Percentiles rank a stretch among this genome's conserved stretches.
Evolutionary conservation across 1,284 basidiomycete species (phyloP).

Genomic region (Ceratobasidium theobromae): DNA sequence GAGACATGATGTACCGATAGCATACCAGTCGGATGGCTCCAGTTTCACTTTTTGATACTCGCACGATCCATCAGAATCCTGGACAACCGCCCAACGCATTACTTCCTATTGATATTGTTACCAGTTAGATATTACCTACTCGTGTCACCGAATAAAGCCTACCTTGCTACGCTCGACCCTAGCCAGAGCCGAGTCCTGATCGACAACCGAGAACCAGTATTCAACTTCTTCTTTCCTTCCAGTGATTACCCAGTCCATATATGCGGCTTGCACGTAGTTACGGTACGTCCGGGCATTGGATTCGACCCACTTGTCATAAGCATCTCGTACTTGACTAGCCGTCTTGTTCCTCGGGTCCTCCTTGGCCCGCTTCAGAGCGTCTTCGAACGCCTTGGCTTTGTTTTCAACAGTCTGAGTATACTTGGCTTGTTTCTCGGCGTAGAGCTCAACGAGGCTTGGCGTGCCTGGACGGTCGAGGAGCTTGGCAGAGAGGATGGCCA

Average conservation of each 20-base stretch:
- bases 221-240: neutral
- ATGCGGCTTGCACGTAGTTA: slow-evolving; percentile 10
- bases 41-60: slow-evolving; percentile 4
- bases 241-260: slow-evolving; percentile 11
- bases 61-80: neutral
- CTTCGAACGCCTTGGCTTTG: neutral
- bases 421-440: neutral
- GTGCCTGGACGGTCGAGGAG: neutral
- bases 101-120: neutral
- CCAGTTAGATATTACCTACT: neutral
- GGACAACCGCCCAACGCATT: neutral
- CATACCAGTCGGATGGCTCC: slow-evolving; percentile 5
- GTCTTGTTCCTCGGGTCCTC: neutral
- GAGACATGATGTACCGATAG: neutral
- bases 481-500: neutral
- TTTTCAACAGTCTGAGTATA: neutral
- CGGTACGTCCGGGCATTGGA: neutral
- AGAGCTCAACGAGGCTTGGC: neutral
- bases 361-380: neutral
- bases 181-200: slow-evolving; percentile 1
- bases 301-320: slow-evolving; percentile 1
- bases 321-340: neutral
- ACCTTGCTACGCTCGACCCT: slow-evolving; percentile 5
- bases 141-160: neutral
- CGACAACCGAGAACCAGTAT: slow-evolving; percentile 8